These are phyloP conservation scores for Centella asiatica DNA, from an alignment of 129 eudicot genomes.

Conservation along the genomic window DNA sequence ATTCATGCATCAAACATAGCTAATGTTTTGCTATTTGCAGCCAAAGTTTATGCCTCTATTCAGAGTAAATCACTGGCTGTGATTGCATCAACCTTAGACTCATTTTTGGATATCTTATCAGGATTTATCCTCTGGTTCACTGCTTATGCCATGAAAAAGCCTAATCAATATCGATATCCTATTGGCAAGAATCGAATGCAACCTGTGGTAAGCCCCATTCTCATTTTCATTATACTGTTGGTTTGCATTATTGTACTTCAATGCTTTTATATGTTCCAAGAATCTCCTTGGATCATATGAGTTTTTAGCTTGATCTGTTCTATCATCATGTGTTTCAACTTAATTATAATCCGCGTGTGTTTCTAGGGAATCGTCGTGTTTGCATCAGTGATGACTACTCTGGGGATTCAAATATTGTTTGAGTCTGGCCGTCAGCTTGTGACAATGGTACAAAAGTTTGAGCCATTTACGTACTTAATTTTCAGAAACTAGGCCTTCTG, in stretches of 20 bases:
- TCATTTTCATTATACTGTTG: too few species aligned
- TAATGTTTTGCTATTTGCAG: constrained; percentile 22
- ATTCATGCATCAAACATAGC: constrained; percentile 24
- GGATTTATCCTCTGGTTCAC: constrained; percentile 35
- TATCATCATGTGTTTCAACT: too few species aligned
- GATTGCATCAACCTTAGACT: constrained; percentile 26
- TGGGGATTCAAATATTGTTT: constrained; percentile 22
- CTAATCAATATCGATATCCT: constrained; percentile 27
- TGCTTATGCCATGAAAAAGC: constrained; percentile 25
- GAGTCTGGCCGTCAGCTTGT: constrained; percentile 23
- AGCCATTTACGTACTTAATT: background rate
- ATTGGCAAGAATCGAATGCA: constrained; percentile 35
- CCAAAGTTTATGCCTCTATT: constrained; percentile 26
- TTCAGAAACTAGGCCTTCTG: background rate
- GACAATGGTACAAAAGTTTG: constrained; percentile 7
- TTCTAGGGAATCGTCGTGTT: constrained; percentile 26
- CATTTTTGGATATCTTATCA: constrained; percentile 26
- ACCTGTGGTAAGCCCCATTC: constrained; percentile 21
- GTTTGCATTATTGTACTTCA: too few species aligned
- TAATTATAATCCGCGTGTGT: background rate
- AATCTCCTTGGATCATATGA: too few species aligned
- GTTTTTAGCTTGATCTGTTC: too few species aligned
- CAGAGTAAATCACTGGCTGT: constrained; percentile 30
- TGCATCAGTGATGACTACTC: constrained; percentile 32
- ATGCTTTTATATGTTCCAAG: too few species aligned